A percentile compares a stretch with the other conserved stretches of the same genome.
Evolutionary conservation across 495 filamentous ascomycete genomes (phyloP).

Genomic region (Penicillium bialowiezense): DNA sequence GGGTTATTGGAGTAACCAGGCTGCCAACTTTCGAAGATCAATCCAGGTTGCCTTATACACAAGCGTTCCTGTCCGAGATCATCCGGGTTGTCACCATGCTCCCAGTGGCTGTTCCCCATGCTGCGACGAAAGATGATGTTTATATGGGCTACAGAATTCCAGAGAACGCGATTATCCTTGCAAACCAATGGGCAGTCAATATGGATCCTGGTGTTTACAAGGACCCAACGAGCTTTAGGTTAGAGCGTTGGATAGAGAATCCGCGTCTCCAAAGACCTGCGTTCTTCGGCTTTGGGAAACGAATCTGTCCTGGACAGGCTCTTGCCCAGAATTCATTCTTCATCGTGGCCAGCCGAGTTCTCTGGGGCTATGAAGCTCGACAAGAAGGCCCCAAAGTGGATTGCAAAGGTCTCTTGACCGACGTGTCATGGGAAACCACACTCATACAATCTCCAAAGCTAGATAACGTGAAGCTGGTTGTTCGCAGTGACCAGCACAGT

Average conservation of each 20-base stretch:
- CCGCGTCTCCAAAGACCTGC: constrained; percentile 25
- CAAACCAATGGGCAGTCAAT: constrained; percentile 43
- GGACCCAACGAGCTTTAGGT: constrained; percentile 32
- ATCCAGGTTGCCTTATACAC: neutral
- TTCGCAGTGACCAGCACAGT: no score
- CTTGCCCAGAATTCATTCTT: neutral
- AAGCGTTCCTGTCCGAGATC: neutral
- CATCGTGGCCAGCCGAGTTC: no score
- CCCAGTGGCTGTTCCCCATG: neutral
- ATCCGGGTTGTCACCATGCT: neutral
- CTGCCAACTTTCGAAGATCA: neutral
- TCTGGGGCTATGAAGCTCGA: no score
- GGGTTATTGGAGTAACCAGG: neutral
- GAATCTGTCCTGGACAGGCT: constrained; percentile 34
- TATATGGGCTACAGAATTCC: neutral
- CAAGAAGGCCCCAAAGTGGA: no score
- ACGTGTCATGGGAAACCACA: no score
- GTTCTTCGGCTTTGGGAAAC: constrained; percentile 21
- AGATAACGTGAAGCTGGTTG: no score
- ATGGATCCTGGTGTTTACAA: constrained; percentile 34
- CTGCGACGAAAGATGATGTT: neutral
- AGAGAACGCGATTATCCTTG: neutral
- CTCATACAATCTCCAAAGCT: no score
- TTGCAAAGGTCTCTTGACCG: no score
- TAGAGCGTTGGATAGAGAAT: constrained; percentile 38